Conservation (phyloP, 768 basidiomycete species). For the Serpula lacrymans region DNA sequence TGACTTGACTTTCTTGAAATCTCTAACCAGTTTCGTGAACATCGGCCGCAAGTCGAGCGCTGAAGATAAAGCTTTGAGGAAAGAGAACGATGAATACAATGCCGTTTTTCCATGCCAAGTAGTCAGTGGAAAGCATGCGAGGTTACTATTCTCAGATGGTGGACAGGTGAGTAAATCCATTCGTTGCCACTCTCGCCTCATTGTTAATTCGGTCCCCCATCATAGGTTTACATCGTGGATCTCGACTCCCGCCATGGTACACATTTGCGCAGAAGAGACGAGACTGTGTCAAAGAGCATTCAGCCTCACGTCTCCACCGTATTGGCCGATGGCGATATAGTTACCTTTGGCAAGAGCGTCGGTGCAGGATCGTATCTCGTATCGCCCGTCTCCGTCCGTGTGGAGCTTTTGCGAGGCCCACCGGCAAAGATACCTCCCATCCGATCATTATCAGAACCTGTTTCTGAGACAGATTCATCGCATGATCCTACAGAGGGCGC, state of each 20-base stretch:
- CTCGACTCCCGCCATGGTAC: slow-evolving; percentile 76
- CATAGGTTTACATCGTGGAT: slow-evolving; percentile 68
- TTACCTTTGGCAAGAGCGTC: slow-evolving; percentile 79
- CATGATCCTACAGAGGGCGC: slow-evolving; percentile 7
- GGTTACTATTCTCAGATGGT: slow-evolving; percentile 67
- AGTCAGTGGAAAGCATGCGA: slow-evolving; percentile 76
- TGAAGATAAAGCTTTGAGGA: slow-evolving; percentile 36
- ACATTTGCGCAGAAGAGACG: slow-evolving; percentile 53
- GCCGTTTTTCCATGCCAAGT: slow-evolving; percentile 76
- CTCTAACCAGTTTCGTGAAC: slow-evolving; percentile 47
- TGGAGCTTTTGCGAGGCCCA: slow-evolving; percentile 43
- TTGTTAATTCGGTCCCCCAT: slow-evolving; percentile 6
- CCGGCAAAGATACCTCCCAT: not conserved
- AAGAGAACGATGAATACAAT: slow-evolving; percentile 39
- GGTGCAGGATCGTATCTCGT: slow-evolving; percentile 60
- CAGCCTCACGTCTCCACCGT: slow-evolving; percentile 51
- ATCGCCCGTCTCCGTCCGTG: slow-evolving; percentile 56
- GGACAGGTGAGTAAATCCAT: slow-evolving; percentile 52
- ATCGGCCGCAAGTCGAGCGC: slow-evolving; percentile 66
- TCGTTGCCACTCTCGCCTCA: slow-evolving; percentile 16
- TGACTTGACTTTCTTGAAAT: slow-evolving; percentile 49
- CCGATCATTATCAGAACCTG: not conserved
- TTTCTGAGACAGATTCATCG: not conserved
- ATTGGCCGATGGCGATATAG: slow-evolving; percentile 62
- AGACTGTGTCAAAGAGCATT: slow-evolving; percentile 45